Evolutionary conservation across 139 green algal species (phyloP), one percentile per base, ranked within the genome.

Genomic region (Asterochloris sp.): DNA sequence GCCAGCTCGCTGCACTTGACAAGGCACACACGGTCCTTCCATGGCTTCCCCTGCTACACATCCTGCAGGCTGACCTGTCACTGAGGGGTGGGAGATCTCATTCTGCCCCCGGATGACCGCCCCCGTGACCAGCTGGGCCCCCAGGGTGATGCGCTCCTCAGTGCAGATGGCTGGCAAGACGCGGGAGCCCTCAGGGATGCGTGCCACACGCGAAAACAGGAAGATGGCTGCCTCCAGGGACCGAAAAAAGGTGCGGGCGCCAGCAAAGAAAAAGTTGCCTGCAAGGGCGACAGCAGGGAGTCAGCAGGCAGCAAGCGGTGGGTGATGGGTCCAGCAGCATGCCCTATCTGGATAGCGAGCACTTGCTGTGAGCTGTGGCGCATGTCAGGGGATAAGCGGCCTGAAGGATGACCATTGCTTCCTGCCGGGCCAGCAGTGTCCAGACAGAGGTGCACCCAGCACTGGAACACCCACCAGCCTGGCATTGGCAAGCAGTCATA

Each of bases 261-360:
- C 97, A 29, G 97, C 96, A 88, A 99, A 99, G 90, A 99, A 99
- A 83, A 99, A 99, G 93, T 99, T 99, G 74, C 96, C 95, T 95
- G 90, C 63, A 85, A 6, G 6, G 38, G 38, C 38, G 4, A 6
- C 38, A 54, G 2, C 38, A 54, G 38, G 38, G 38, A 54, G 6
- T 54, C 38, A 54, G 38, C 38, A 54, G 38, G 38, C 38, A 54
- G 38, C 38, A 6, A 54, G 38, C 38, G 38, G 38, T 54, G 38
- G 38, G 38, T 54, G 38, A 54, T 6, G 6, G 38, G 38, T 54
- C 38, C 38, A 54, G 38, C 38, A 54, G 38, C 38, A 54, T 54
- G 38, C 38, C 38, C 38, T 54, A 10, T 54, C 38, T 54, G 38
- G 38, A 54, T 6, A 54, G 38, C 38, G 38, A 6, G 38, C 38